Evolutionary conservation across 1,284 basidiomycete species (phyloP).

Genomic region (Farysia itapuensis): DNA sequence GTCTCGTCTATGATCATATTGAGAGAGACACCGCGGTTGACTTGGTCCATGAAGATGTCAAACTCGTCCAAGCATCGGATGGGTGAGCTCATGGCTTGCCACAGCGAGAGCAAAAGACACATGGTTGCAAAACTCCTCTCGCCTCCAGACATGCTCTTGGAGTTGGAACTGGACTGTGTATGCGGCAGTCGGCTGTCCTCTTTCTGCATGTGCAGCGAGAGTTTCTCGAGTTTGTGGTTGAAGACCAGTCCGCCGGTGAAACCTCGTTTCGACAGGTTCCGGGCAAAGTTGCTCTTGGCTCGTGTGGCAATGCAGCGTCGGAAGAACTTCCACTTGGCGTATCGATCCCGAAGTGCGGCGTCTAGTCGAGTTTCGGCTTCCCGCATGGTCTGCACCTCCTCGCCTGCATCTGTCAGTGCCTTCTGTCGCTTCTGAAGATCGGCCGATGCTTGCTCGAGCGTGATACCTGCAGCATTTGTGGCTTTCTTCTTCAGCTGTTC

Average conservation of each 20-base stretch:
- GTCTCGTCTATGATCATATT: conserved; percentile 69
- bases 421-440: conserved; percentile 66
- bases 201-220: conserved; percentile 70
- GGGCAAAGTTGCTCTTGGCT: conserved; percentile 78
- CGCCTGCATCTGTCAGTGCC: conserved; percentile 63
- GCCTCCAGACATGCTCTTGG: conserved; percentile 72
- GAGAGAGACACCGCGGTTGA: conserved; percentile 87
- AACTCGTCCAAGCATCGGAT: conserved; percentile 83
- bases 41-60: conserved; percentile 91
- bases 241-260: conserved; percentile 66
- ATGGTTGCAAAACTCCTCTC: conserved; percentile 98
- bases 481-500: conserved; percentile 72
- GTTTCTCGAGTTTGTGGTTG: conserved; percentile 71
- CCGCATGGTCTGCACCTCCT: conserved; percentile 69
- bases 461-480: conserved; percentile 67
- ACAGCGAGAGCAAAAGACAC: conserved; percentile 85
- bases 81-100: conserved; percentile 92
- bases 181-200: conserved; percentile 63
- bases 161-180: conserved; percentile 65
- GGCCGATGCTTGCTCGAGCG: conserved; percentile 73
- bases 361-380: conserved; percentile 21
- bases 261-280: conserved; percentile 79
- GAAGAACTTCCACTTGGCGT: conserved; percentile 78
- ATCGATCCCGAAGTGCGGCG: conserved; percentile 14
- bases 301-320: conserved; percentile 80